Evolutionary conservation across 202 grass and related monocot genomes (phyloP), one percentile per base, ranked within the genome.

Genomic region (Dendrocalamus latiflorus): DNA sequence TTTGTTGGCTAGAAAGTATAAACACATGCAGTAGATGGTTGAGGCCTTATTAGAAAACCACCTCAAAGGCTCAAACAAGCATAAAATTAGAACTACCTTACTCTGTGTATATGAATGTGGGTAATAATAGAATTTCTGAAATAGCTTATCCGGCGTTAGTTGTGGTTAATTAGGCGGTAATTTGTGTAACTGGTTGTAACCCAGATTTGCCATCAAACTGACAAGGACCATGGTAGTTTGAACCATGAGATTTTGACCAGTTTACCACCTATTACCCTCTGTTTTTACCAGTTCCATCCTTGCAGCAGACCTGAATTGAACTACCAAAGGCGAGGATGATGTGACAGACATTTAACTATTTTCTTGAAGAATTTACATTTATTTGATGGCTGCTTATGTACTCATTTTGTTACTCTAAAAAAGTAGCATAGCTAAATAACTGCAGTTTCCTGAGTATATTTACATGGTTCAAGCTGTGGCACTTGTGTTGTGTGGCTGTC

Each of bases 41-140:
- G 62, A 79, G 70, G 30, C 57, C 39, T 88, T 72, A 45, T 51
- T 81, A 28, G 63, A 73, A 78, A 88, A 65, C 39, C 14, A 17
- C 55, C 26, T 67, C 30, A 30, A 77, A 51, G 10, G 42, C 9
- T 43, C 9, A 47, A 47, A 47, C 30, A 59, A 36, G n/a, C 44
- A 30, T 42, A 50, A 14, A 58, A 20, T 28, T 37, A 25, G 42
- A 63, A 63, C 55, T 65, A 63, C 62, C 60, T 38, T 76, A 18
- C 71, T 65, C 13, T 21, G 12, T 62, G 10, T 81, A 49, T 38
- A 28, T 61, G 26, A 68, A 70, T 70, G 22, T 33, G 2, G 51
- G 4, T 66, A 74, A 66, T 77, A 68, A 34, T 80, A 76, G 7
- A 82, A 62, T 47, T 80, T 9, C 54, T 56, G 54, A 79, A 83